Evolutionary conservation across 768 basidiomycete genomes (phyloP), one percentile per base, ranked within the genome.

Genomic region (Exsudoporus frostii): DNA sequence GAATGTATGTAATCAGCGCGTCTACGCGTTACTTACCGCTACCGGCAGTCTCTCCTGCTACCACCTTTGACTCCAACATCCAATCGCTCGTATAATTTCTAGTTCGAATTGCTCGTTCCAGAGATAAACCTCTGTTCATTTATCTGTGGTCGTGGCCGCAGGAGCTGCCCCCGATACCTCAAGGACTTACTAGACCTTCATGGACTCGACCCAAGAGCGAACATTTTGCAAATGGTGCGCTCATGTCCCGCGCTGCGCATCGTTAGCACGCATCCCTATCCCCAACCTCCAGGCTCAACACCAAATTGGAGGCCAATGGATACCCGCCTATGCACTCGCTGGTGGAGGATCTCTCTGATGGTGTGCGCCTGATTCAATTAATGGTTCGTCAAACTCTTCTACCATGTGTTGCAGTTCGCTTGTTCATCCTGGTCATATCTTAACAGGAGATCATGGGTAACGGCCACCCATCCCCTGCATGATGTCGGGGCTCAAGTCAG

Each of bases 361-460:
- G 97, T 32, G 94, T 97, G 19, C 85, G 90, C 56, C 79, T 99
- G 38, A 97, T 98, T 57, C 95, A 98, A 67, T 80, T 99, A 32
- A 92, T 92, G 88, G 94, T 92, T 55, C 58, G 76, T 65, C 39
- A 2, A 40, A 38, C 42, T 5, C 32, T 30, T 43, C 51, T 19
- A 40, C 41, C 45, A 24, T 17, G 37, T 48, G 24, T 39, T 20
- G 10, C 52, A 24, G 42, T 53, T 29, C 32, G 27, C 27, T 46
- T 13, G 3, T n/a, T 54, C 50, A 56, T 10, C 39, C 36, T 47
- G 33, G n/a, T 17, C 34, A 40, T 20, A 48, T 34, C 42, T 13
- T 36, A 7, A 50, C 65, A 98, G 96, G 96, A 98, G 77, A 96
- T 98, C 68, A 96, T 99, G 92, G 95, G 94, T 83, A 72, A 64